Evolutionary conservation across 768 basidiomycete genomes (phyloP), one percentile per base, ranked within the genome.

Genomic region (Suillus variegatus): DNA sequence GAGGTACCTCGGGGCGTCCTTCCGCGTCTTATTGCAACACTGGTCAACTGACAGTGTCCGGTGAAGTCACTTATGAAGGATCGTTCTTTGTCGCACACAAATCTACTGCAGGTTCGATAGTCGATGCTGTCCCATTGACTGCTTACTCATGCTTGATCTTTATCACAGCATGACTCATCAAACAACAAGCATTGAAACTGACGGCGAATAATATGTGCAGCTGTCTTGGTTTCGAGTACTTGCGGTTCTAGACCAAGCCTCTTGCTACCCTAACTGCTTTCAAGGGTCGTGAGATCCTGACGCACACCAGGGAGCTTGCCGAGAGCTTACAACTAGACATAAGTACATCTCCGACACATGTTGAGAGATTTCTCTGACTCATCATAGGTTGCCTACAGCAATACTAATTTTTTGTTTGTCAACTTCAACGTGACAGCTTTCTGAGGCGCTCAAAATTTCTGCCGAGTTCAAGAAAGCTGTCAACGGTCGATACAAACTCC

Each of bases 191-290:
- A 1, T 82, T 99, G 60, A 99, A 99, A 80, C 88, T 99, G 40
- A 99, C 97, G 4, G 97, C 97, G 58, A 99, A 99, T 81, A 96
- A 94, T 83, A 99, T 99, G 97, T 99, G 99, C 77, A 97, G 97
- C 18, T 99, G 97, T 82, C 89, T 99, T 25, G 97, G 97, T 57
- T 99, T 98, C 75, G 95, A 96, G 73, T 92, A 95, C 70, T 98
- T 97, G 12, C 83, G 97, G 58, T 99, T 99, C 82, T 98, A 95
- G 69, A 97, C 97, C 25, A 86, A 93, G 51, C 95, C 96, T 0
- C 87, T 99, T n/a, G 97, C 97, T 18, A 95, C 97, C 51, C 85
- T 99, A 57, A 99, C 96, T 22, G 99, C 97, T 0, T 95, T 88
- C 86, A 99, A 97, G 77, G 97, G 97, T 71, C 90, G 97, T 76